Base-by-base conservation (phyloP, 768 basidiomycete species). In the Exidia glandulosa region DNA sequence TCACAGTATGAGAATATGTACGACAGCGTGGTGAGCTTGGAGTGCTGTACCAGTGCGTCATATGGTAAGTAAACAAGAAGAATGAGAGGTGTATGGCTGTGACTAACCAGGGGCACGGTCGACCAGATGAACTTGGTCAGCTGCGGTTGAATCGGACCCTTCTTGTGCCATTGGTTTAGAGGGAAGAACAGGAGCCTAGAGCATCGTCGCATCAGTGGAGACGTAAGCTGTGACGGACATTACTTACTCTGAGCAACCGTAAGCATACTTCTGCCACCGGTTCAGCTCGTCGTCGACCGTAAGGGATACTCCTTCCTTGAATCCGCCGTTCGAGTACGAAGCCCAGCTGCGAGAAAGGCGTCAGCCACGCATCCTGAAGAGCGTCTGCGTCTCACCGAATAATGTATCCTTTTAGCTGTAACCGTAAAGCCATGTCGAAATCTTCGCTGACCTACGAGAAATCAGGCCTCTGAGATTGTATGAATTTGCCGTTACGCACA, bases 211-310 rank as follows among this genome's bases (percentile, higher is more conserved):
- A 36, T 36, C 34, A 56, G 31, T 58, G 37, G 36, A 63, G 41
- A 32, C 62, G 0, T 57, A 36, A 33, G 19, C 62, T 0, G 57
- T 33, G 32, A n/a, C 23, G 30, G 13, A 10, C 31, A 19, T n/a
- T n/a, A 33, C 52, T 23, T 52, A 16, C 47, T 58, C 34, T 47
- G 52, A 60, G 3, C 1, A 56, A n/a, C 57, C 88, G 71, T 88
- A 89, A 0, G 86, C 76, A 62, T 90, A 90, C 69, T 94, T 95
- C 63, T 94, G 90, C 93, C 93, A 95, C 2, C 93, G 72, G 66
- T 94, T 94, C 12, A 95, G 74, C 70, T 95, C 93, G 66, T 95
- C 93, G 57, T 93, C 90, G 59, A 84, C 84, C 0, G 93, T 94
- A 14, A 95, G 75, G 0, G 87, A 89, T 23, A 95, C 92, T 63